Evolutionary conservation across 1,139 yeast genomes (phyloP), one percentile per base, ranked within the genome.

Genomic region (Arxiozyma telluris): DNA sequence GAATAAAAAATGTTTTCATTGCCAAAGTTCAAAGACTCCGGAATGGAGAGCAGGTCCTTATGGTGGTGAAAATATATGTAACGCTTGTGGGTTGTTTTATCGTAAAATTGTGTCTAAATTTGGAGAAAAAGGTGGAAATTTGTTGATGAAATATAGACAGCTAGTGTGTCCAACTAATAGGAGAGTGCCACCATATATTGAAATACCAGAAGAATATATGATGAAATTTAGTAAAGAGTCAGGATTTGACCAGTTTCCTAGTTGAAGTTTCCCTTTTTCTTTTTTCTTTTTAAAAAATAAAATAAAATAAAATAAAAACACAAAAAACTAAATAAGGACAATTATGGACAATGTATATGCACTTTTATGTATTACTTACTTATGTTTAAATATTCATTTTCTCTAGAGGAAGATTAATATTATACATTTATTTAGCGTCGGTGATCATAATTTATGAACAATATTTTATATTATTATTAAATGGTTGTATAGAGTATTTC

Each of bases 11-110:
- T 84, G 90, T 65, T 78, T 77, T 55, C 81, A 85, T 58, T 89
- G 96, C 68, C 87, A 85, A 22, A 83, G 87, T n/a, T 78, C 80
- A 2, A 88, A 84, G 57, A 88, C 96, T 1, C 96, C 96, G 0
- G 96, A 89, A 71, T 89, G 96, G 96, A 76, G 96, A 60, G 76
- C 90, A 54, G 96, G 96, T 0, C 96, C 96, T 1, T 80, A 82
- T 57, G 96, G 96, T 0, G 86, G 85, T 17, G 75, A 94, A 52
- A 87, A 95, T 0, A 73, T 89, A 55, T 89, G 96, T 70, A 89
- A 89, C 68, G 96, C 96, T 0, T 89, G 96, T 71, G 96, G 96
- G 0, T 74, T 89, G 51, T 87, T 80, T 53, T 65, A 64, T 53
- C 59, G 62, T 41, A 66, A 66, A 53, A 47, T 64, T 43, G 53